Percentiles rank a stretch among this genome's conserved stretches.
Conservation (phyloP, 768 basidiomycete species). For the Auriscalpium orientale region DNA sequence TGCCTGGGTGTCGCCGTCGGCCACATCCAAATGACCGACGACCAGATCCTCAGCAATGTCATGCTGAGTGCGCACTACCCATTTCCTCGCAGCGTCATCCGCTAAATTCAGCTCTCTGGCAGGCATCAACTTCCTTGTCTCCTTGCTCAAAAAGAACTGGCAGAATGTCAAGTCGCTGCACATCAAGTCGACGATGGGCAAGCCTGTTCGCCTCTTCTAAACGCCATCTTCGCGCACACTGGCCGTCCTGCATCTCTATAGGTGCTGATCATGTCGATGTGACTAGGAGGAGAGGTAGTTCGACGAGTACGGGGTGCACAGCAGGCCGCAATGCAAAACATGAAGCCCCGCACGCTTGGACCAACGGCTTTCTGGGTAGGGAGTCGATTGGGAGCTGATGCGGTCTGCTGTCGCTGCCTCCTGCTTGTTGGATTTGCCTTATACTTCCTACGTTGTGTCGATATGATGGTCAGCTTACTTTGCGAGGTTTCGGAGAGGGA, state of each 20-base stretch:
- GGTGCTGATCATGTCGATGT: slow-evolving; percentile 2
- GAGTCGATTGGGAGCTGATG: slow-evolving; percentile 91
- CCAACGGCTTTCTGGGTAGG: slow-evolving; percentile 69
- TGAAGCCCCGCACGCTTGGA: slow-evolving; percentile 98
- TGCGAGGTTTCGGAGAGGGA: not conserved
- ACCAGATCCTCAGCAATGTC: slow-evolving; percentile 94
- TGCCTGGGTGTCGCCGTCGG: slow-evolving; percentile 99
- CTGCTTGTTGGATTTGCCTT: not conserved
- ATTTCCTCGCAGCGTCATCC: not conserved
- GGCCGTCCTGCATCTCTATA: not conserved
- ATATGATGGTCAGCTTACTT: not conserved
- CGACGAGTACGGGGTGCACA: slow-evolving; percentile 17
- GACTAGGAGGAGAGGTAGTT: slow-evolving; percentile 13
- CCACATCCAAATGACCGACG: slow-evolving; percentile 95
- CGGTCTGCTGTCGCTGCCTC: slow-evolving; percentile 22
- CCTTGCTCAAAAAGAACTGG: slow-evolving; percentile 99
- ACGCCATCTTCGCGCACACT: slow-evolving; percentile 7
- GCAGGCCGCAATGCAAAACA: slow-evolving; percentile 74
- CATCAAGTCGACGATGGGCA: slow-evolving; percentile 99
- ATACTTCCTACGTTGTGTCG: not conserved
- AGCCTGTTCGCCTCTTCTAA: slow-evolving; percentile 92
- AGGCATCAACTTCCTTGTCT: slow-evolving; percentile 99
- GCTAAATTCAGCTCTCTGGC: not conserved
- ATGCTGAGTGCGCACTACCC: slow-evolving; percentile 71
- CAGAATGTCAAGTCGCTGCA: slow-evolving; percentile 98